Evolutionary conservation across 257 asterid species (phyloP), one percentile per base, ranked within the genome.

Genomic region (Phtheirospermum japonicum): DNA sequence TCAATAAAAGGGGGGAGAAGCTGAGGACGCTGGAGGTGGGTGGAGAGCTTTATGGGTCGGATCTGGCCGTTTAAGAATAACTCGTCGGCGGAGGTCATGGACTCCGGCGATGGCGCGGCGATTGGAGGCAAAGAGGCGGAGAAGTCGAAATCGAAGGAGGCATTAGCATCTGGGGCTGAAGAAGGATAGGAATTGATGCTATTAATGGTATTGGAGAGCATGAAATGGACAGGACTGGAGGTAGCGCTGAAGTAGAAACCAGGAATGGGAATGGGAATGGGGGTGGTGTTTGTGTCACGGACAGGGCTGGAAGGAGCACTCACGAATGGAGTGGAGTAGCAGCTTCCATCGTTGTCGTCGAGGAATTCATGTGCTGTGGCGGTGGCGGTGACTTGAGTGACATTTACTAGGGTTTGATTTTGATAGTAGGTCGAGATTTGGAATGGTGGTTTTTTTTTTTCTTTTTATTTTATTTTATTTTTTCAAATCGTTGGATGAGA

Each of bases 241-340:
- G 95, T 90, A 14, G 95, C 95, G 59, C 94, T 84, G 70, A 80
- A 83, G 69, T 80, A 87, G 65, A 78, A 87, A 7, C 84, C 85
- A 36, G 76, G 9, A 14, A 63, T 28, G 33, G 80, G 9, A 14
- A 63, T 28, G 33, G 80, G 28, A 3, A 23, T 1, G 28, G 28
- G 28, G 28, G 28, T 23, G 28, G 28, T 23, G 28, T 23, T 23
- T 23, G 70, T 10, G 18, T 57, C 70, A 11, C 84, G 93, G 61
- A 82, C 76, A 0, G 95, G 95, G 71, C 90, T 84, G 3, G 94
- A 84, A 7, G 95, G 95, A 9, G 95, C 95, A 49, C 90, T 82
- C 10, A 85, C 95, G 28, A 23, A 23, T 3, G 28, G 28, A 23
- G 28, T 23, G 28, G 28, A 23, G 28, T 58, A 76, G 85, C 5